Conservation (phyloP, 768 basidiomycete species). For the Pulveroboletus sp. region DNA sequence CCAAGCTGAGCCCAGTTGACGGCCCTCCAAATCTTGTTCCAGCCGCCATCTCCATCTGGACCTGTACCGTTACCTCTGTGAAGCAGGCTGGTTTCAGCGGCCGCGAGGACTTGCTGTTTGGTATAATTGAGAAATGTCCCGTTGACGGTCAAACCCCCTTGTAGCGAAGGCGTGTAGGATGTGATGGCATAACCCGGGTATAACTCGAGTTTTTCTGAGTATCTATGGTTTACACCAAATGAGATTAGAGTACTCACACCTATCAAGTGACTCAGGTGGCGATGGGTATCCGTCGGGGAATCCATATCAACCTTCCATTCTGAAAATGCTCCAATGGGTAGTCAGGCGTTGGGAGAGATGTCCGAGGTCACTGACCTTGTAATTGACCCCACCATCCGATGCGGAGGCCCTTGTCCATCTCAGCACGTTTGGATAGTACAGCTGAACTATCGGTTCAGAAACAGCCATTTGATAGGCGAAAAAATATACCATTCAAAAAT, state of each 20-base stretch:
- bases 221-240: not conserved
- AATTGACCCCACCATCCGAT: slow-evolving; percentile 77
- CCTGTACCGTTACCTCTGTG: slow-evolving; percentile 73
- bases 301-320: slow-evolving; percentile 83
- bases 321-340: slow-evolving; percentile 20
- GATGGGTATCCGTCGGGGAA: slow-evolving; percentile 60
- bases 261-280: slow-evolving; percentile 75
- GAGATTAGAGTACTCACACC: slow-evolving; percentile 33
- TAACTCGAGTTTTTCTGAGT: slow-evolving; percentile 31
- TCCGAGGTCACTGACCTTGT: slow-evolving; percentile 48
- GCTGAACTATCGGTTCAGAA: slow-evolving; percentile 25
- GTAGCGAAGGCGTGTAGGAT: slow-evolving; percentile 48
- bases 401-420: slow-evolving; percentile 73
- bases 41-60: slow-evolving; percentile 70
- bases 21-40: slow-evolving; percentile 80
- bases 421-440: slow-evolving; percentile 43
- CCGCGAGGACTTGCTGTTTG: slow-evolving; percentile 51
- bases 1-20: slow-evolving; percentile 72
- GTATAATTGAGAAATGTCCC: slow-evolving; percentile 43
- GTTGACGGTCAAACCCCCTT: slow-evolving; percentile 38
- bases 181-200: slow-evolving; percentile 74
- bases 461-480: not conserved
- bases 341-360: not conserved
- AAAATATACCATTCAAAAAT: slow-evolving; percentile 54
- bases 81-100: slow-evolving; percentile 55